A percentile compares a stretch with the other conserved stretches of the same genome.
Conservation (phyloP, 2,329 filamentous ascomycete species). For the Capronia coronata region DNA sequence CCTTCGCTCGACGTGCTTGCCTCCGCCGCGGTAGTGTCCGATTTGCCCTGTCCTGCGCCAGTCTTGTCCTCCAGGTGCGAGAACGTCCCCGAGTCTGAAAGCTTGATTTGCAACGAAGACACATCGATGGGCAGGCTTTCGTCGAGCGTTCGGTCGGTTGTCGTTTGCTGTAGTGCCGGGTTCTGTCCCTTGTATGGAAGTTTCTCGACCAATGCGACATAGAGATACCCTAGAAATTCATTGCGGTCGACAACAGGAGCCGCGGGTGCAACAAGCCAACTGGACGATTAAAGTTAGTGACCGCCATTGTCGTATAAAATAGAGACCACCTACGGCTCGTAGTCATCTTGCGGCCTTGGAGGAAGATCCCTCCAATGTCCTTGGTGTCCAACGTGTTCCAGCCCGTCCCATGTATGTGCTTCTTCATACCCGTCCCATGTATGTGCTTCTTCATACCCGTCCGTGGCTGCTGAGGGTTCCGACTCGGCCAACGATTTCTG, state of each 20-base stretch:
- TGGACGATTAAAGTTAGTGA: conserved; percentile 1
- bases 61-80: conserved; percentile 12
- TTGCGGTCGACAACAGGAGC: not conserved
- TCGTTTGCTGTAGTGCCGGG: not conserved
- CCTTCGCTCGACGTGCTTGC: not conserved
- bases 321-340: conserved; percentile 36
- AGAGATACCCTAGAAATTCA: conserved; percentile 1
- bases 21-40: not conserved
- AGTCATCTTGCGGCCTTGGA: conserved; percentile 35
- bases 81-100: conserved; percentile 7
- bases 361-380: conserved; percentile 37
- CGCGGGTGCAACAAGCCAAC: not conserved
- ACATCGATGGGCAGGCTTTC: not conserved
- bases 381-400: conserved; percentile 50
- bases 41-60: not conserved
- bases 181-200: not conserved
- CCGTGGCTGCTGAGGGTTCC: not conserved
- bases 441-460: conserved; percentile 13
- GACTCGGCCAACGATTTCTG: not conserved
- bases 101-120: conserved; percentile 8
- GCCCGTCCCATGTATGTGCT: conserved; percentile 43
- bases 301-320: not conserved
- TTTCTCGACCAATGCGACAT: conserved; percentile 3
- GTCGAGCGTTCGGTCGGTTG: not conserved
- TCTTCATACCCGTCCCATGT: conserved; percentile 34